Conservation (phyloP, 2,329 filamentous ascomycete genomes). For the Madurella fahalii region DNA sequence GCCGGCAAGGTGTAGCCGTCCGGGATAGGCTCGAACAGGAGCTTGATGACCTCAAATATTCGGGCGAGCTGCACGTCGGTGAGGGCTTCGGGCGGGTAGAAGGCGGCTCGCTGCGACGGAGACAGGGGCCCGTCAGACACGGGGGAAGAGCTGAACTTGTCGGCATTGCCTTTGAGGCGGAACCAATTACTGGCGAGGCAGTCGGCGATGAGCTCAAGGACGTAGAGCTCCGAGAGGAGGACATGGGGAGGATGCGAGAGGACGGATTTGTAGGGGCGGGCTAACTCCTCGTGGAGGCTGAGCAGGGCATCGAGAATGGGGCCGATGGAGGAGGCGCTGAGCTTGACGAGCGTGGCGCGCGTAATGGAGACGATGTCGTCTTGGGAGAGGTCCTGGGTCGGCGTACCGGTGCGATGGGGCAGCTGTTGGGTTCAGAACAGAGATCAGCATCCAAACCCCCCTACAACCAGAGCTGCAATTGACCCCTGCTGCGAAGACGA, state of each 20-base stretch:
- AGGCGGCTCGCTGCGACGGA: slow-evolving; percentile 23
- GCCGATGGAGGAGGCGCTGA: slow-evolving; percentile 52
- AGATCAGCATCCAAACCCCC: slow-evolving; percentile 2
- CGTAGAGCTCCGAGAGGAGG: slow-evolving; percentile 60
- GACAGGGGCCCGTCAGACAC: slow-evolving; percentile 13
- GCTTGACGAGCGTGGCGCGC: slow-evolving; percentile 56
- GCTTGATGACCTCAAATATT: slow-evolving; percentile 52
- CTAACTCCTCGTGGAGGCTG: slow-evolving; percentile 55
- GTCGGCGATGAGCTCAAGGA: slow-evolving; percentile 60
- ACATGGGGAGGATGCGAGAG: slow-evolving; percentile 55
- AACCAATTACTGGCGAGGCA: slow-evolving; percentile 62
- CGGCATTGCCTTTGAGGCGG: slow-evolving; percentile 20
- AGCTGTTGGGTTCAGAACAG: slow-evolving; percentile 41
- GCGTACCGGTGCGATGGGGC: slow-evolving; percentile 59
- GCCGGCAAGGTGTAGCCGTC: slow-evolving; percentile 55
- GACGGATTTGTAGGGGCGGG: slow-evolving; percentile 49
- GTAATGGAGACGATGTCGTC: slow-evolving; percentile 60
- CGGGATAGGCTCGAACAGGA: slow-evolving; percentile 55
- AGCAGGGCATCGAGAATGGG: slow-evolving; percentile 55
- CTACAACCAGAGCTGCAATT: too few relatives aligned
- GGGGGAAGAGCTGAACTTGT: slow-evolving; percentile 15
- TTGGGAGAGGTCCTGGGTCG: slow-evolving; percentile 51
- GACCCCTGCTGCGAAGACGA: background rate
- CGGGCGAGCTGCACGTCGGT: slow-evolving; percentile 50
- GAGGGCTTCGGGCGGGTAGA: slow-evolving; percentile 38